A percentile compares a stretch with the other conserved stretches of the same genome.
Evolutionary conservation across 441 rosid species (phyloP).

Genomic region (Pelargonium cotyledonis): DNA sequence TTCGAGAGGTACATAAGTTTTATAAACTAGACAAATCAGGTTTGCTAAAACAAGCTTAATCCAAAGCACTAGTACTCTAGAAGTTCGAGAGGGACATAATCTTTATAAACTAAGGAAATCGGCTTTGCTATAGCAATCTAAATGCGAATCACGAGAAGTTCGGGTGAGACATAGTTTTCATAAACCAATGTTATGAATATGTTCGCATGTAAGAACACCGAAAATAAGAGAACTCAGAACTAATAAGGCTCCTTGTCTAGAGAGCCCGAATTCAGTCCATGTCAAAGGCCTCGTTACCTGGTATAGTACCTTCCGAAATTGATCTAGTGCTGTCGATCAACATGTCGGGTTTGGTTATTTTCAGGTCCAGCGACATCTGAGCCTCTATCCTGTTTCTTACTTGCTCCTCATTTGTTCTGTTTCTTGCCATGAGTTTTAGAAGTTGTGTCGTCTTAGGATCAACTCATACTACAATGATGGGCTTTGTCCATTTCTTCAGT

Average conservation of each 20-base stretch:
- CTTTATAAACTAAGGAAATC: no score
- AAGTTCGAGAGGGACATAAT: no score
- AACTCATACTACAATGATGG: no score
- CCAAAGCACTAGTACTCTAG: no score
- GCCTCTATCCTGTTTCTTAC: slow-evolving; percentile 60
- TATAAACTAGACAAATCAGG: no score
- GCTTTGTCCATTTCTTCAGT: slow-evolving; percentile 71
- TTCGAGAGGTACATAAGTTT: no score
- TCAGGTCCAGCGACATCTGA: slow-evolving; percentile 68
- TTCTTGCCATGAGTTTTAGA: slow-evolving; percentile 50
- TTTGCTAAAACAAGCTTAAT: no score
- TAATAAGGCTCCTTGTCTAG: slow-evolving; percentile 57
- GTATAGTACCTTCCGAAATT: slow-evolving; percentile 39
- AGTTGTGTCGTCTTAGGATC: no score
- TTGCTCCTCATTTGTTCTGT: slow-evolving; percentile 38
- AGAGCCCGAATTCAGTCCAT: slow-evolving; percentile 64
- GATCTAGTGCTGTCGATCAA: slow-evolving; percentile 65
- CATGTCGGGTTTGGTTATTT: slow-evolving; percentile 56
- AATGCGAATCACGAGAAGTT: no score
- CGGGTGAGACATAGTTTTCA: no score
- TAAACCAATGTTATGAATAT: slow-evolving; percentile 10
- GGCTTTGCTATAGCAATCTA: no score
- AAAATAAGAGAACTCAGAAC: slow-evolving; percentile 34
- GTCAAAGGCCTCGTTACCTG: slow-evolving; percentile 53
- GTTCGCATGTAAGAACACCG: slow-evolving; percentile 38